Conservation (phyloP, 2,329 filamentous ascomycete species). For the Fusarium citri region DNA sequence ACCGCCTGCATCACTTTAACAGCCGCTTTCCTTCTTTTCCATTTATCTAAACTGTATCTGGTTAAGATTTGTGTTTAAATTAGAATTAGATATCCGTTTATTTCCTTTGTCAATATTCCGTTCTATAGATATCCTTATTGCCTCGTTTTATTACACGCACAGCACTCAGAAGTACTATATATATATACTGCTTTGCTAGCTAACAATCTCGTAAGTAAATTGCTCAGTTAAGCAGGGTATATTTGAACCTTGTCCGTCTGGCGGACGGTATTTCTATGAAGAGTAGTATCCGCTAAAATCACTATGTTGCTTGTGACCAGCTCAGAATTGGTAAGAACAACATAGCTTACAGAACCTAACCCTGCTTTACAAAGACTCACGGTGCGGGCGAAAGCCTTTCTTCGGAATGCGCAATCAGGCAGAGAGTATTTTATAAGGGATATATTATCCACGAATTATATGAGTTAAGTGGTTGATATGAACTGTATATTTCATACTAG, state of each 20-base stretch:
- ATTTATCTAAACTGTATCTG: background rate
- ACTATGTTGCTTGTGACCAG: background rate
- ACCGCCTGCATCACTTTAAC: fast-evolving
- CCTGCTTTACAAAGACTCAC: too few relatives aligned
- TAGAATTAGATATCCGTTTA: background rate
- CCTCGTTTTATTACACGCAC: fast-evolving
- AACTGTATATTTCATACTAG: background rate
- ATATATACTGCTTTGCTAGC: background rate
- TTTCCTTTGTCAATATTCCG: background rate
- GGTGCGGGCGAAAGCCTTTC: fast-evolving
- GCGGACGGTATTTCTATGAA: background rate
- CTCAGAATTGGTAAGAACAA: too few relatives aligned
- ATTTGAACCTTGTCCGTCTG: background rate
- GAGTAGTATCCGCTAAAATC: too few relatives aligned
- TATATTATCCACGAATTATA: too few relatives aligned
- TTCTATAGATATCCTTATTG: background rate
- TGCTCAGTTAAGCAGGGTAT: background rate
- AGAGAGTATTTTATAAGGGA: too few relatives aligned
- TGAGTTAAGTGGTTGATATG: background rate
- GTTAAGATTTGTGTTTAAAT: fast-evolving
- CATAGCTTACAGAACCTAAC: too few relatives aligned
- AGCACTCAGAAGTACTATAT: fast-evolving
- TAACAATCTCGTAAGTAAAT: background rate
- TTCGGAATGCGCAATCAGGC: background rate
- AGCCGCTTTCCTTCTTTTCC: background rate